Evolutionary conservation across 345 rosid species (phyloP).

Genomic region (Eucalyptus polyanthemos): DNA sequence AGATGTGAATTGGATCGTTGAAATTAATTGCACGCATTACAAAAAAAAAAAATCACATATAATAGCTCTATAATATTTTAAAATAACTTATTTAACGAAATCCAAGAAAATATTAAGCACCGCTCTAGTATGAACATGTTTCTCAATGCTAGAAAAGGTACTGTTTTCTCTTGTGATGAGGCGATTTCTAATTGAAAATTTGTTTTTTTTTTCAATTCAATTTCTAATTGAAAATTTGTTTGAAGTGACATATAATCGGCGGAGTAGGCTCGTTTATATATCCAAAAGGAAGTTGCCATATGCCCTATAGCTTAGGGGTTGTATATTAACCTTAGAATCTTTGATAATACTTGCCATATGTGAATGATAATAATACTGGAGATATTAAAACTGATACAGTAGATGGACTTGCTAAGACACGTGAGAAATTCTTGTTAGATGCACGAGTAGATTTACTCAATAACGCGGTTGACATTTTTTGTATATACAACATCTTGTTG

Average conservation of each 20-base stretch:
- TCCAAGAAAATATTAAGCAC: not conserved
- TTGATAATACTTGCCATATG: not conserved
- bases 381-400: not conserved
- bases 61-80: not conserved
- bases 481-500: not conserved
- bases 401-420: not conserved
- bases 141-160: not conserved
- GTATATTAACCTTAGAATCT: not conserved
- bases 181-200: not conserved
- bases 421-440: not conserved
- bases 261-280: not conserved
- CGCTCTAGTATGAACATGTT: not conserved
- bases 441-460: not conserved
- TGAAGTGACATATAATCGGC: not conserved
- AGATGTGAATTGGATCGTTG: not conserved
- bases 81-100: not conserved
- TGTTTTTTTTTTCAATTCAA: not conserved
- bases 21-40: too few species aligned
- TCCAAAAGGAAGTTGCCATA: not conserved
- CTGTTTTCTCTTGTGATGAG: not conserved
- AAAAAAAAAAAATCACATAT: not conserved
- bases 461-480: rapidly evolving
- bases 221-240: not conserved
- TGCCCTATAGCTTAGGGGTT: not conserved
- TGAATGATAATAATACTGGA: not conserved